These are phyloP conservation scores for Globisporangium camurandrum DNA, from an alignment of 352 stramenopile genomes.

Conservation along the genomic window DNA sequence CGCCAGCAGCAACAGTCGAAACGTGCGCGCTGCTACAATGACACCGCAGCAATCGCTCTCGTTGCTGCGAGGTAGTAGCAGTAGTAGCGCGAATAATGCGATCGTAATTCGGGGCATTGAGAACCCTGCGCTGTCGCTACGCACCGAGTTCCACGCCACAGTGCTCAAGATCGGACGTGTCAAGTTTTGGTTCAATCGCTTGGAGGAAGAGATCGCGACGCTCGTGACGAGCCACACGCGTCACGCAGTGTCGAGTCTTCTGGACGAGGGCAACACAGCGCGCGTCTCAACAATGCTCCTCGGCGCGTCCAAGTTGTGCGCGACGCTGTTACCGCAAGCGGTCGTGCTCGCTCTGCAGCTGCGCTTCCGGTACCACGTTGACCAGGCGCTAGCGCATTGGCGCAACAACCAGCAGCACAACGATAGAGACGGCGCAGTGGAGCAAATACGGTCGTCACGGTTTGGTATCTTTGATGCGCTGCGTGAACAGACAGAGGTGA, in stretches of 20 bases:
- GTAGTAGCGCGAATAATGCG: neutral
- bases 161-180: conserved; percentile 64
- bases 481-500: neutral
- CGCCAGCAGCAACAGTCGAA: neutral
- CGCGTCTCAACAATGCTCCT: neutral
- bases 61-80: neutral
- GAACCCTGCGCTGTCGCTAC: neutral
- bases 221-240: conserved; percentile 35
- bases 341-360: conserved; percentile 5
- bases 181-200: conserved; percentile 54
- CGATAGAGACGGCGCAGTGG: too few relatives aligned
- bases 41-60: neutral
- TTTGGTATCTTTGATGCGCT: conserved; percentile 5
- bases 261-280: conserved; percentile 3
- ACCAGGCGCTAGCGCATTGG: conserved; percentile 1
- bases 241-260: conserved; percentile 15
- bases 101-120: conserved; percentile 8
- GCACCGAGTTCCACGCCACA: conserved; percentile 17
- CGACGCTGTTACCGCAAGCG: conserved; percentile 8
- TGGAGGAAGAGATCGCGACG: conserved; percentile 51
- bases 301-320: conserved; percentile 1
- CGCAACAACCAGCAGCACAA: neutral
- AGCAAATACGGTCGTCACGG: too few relatives aligned
- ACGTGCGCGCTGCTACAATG: neutral
- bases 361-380: conserved; percentile 10